Conservation (phyloP, 2,329 filamentous ascomycete species). For the Aspergillus arachidicola region DNA sequence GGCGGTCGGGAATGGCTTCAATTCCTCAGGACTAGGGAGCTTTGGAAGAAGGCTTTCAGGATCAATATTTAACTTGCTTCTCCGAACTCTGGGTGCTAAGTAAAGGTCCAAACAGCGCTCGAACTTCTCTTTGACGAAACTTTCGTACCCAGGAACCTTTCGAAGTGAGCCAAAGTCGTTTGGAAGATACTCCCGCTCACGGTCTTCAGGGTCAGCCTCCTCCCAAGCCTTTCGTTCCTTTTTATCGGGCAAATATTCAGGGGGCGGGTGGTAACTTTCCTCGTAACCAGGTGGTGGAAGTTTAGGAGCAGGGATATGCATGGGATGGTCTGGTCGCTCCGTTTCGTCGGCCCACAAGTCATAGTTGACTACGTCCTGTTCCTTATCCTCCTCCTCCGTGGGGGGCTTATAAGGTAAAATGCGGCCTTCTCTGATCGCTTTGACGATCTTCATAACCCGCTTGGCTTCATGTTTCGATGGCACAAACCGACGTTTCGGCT, state of each 20-base stretch:
- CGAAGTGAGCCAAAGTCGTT: constrained; percentile 80
- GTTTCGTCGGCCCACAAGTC: constrained; percentile 96
- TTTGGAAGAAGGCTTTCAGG: constrained; percentile 90
- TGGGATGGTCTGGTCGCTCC: constrained; percentile 77
- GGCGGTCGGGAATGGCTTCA: constrained; percentile 91
- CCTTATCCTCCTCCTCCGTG: constrained; percentile 71
- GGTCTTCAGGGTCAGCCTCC: constrained; percentile 81
- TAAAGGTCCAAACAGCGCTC: constrained; percentile 95
- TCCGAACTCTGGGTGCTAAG: constrained; percentile 84
- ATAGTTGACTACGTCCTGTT: constrained; percentile 72
- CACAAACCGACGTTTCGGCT: constrained; percentile 92
- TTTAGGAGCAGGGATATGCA: constrained; percentile 95
- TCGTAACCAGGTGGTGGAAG: constrained; percentile 91
- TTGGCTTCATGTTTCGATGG: constrained; percentile 97
- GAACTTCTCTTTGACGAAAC: constrained; percentile 92
- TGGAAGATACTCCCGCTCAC: constrained; percentile 86
- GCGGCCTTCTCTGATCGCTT: constrained; percentile 89
- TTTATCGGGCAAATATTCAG: constrained; percentile 86
- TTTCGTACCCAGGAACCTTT: constrained; percentile 87
- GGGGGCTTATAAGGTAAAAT: constrained; percentile 87
- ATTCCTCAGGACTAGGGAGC: constrained; percentile 86
- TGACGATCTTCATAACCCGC: constrained; percentile 94
- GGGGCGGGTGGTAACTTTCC: constrained; percentile 92
- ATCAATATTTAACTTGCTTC: constrained; percentile 96
- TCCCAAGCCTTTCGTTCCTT: constrained; percentile 86